Base-by-base conservation (phyloP, 257 asterid species). In the Fraxinus quadrangulata region DNA sequence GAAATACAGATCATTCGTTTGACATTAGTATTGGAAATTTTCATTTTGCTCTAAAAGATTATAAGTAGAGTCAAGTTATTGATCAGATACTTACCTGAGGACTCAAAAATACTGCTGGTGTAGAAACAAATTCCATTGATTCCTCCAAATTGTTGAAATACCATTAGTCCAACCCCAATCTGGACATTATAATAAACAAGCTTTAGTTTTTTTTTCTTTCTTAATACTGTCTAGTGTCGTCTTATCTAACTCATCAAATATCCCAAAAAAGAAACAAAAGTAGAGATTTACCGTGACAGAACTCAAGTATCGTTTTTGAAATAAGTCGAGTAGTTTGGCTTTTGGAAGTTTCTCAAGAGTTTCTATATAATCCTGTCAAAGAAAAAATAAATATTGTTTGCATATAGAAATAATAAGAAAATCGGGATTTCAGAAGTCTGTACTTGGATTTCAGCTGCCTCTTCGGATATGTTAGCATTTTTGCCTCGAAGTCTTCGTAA, bases 151-250 rank as follows among this genome's bases (percentile, higher is more conserved):
- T 96, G 99, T 81, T 96, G 99, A 81, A 89, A 87, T 36, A 93
- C 91, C 97, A 96, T 96, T 21, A 96, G 94, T 13, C 99, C 99
- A 23, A 96, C 93, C 81, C 97, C 99, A 72, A 94, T 89, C 97
- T 94, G 89, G 17, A 42, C 33, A 66, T 6, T 67, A 31, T 24
- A 30, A 76, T 81, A 26, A 36, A 14, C 69, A 34, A 65, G 71
- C 73, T 40, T 59, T 8, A 59, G 0, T 13, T 59, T n/a, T 1
- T 1, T 5, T 56, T 8, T 56, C 6, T 8, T 56, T 19, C 26
- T n/a, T 56, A n/a, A n/a, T 21, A 51, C 11, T 2, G 31, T 59
- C 30, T 59, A 8, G 28, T 19, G 24, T 59, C 28, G 0, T 59
- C 67, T 21, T 59, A 59, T 7, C 67, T 21, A n/a, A 59, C 24